These are phyloP conservation scores for Debaryomyces subglobosus DNA, from an alignment of 1,139 yeast species.

Conservation along the genomic window DNA sequence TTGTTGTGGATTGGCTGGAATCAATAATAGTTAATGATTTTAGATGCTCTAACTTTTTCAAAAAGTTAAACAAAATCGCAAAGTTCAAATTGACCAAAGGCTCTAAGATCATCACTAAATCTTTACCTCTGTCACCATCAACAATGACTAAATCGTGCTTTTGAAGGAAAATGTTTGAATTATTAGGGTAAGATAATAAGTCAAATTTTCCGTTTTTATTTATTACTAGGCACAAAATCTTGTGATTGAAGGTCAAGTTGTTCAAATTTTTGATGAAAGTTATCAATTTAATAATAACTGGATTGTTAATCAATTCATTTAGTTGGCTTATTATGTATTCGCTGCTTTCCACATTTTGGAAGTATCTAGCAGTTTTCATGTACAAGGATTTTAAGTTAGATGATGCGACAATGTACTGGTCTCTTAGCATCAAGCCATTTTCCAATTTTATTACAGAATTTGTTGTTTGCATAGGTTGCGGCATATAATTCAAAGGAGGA, in stretches of 20 bases:
- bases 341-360: constrained; percentile 41
- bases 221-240: constrained; percentile 49
- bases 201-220: constrained; percentile 63
- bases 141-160: constrained; percentile 49
- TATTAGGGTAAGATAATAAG: constrained; percentile 45
- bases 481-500: constrained; percentile 2
- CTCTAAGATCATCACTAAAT: constrained; percentile 52
- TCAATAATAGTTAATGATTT: constrained; percentile 64
- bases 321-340: constrained; percentile 40
- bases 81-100: constrained; percentile 47
- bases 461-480: constrained; percentile 5
- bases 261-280: constrained; percentile 47
- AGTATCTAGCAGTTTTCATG: constrained; percentile 48
- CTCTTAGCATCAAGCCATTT: constrained; percentile 57
- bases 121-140: constrained; percentile 56
- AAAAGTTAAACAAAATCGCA: constrained; percentile 78
- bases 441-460: constrained; percentile 42
- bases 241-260: constrained; percentile 46
- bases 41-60: constrained; percentile 75
- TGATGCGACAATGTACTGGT: constrained; percentile 56
- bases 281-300: constrained; percentile 37
- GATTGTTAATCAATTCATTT: constrained; percentile 30
- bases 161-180: constrained; percentile 55
- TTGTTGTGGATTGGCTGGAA: constrained; percentile 16
- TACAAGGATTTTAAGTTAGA: constrained; percentile 49